These are phyloP conservation scores for Blyttiomyces sp. DNA, from an alignment of 371 early-diverging fungal genomes.

Conservation along the genomic window DNA sequence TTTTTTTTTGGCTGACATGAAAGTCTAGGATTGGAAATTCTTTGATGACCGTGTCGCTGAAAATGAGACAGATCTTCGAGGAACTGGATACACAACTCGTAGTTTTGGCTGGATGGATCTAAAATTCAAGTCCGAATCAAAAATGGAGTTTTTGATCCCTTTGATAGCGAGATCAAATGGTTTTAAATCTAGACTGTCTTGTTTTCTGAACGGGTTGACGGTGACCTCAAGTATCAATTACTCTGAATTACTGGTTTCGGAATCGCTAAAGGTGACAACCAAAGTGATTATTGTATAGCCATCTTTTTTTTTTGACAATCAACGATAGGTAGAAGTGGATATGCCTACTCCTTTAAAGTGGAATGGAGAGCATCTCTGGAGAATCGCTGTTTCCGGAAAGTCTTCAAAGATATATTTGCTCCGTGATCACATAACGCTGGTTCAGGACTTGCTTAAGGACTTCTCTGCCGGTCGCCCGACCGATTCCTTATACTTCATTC, in stretches of 20 bases:
- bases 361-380: conserved; percentile 73
- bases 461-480: conserved; percentile 61
- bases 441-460: conserved; percentile 74
- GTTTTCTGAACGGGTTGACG: conserved; percentile 50
- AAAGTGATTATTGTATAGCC: no score
- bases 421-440: conserved; percentile 78
- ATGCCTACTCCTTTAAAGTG: conserved; percentile 73
- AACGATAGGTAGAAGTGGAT: conserved; percentile 53
- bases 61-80: conserved; percentile 2
- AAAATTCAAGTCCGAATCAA: conserved; percentile 55
- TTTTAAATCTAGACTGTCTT: conserved; percentile 48
- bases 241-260: conserved; percentile 54
- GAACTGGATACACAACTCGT: conserved; percentile 3
- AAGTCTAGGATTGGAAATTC: conserved; percentile 68
- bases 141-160: conserved; percentile 59
- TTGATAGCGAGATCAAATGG: conserved; percentile 56
- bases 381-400: conserved; percentile 44
- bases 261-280: conserved; percentile 49
- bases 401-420: conserved; percentile 57
- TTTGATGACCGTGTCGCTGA: conserved; percentile 13
- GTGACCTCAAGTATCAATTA: conserved; percentile 72
- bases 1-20: neutral
- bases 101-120: conserved; percentile 71
- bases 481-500: conserved; percentile 66
- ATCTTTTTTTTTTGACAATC: neutral